Conservation (phyloP, 768 basidiomycete species). For the Galerina marginata region DNA sequence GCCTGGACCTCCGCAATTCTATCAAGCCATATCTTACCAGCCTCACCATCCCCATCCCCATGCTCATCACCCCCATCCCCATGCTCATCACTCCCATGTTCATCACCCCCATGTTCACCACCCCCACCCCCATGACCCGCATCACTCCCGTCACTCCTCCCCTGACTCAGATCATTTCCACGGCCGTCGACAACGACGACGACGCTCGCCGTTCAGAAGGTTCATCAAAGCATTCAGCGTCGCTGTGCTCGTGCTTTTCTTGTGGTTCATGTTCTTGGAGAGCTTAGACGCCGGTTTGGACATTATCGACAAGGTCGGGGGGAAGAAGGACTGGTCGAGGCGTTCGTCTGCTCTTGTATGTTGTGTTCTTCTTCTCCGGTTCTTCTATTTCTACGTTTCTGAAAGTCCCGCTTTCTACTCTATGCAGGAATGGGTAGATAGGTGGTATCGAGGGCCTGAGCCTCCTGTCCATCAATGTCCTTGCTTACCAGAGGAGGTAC, state of each 20-base stretch:
- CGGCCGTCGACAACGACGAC: background rate
- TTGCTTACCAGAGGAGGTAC: background rate
- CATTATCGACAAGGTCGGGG: background rate
- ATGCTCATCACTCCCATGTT: too few relatives aligned
- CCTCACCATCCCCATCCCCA: background rate
- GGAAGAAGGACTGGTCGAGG: background rate
- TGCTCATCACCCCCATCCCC: too few relatives aligned
- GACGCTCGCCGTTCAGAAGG: conserved; percentile 14
- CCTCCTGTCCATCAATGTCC: background rate
- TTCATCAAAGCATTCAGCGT: conserved; percentile 23
- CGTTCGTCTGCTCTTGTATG: background rate
- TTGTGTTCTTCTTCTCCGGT: background rate
- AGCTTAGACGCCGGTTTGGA: conserved; percentile 13
- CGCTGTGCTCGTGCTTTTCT: conserved; percentile 23
- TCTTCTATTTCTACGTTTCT: background rate
- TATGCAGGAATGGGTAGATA: background rate
- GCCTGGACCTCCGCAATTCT: background rate
- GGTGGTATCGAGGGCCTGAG: too few relatives aligned
- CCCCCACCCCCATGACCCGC: too few relatives aligned
- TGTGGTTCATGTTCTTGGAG: conserved; percentile 28
- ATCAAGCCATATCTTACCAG: background rate
- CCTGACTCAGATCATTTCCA: background rate
- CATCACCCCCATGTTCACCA: too few relatives aligned
- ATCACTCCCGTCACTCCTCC: background rate
- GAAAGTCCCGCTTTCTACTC: background rate